A percentile compares a stretch with the other conserved stretches of the same genome.
Evolutionary conservation across 805 yeast species (phyloP).

Genomic region (Candida ipomoeae): DNA sequence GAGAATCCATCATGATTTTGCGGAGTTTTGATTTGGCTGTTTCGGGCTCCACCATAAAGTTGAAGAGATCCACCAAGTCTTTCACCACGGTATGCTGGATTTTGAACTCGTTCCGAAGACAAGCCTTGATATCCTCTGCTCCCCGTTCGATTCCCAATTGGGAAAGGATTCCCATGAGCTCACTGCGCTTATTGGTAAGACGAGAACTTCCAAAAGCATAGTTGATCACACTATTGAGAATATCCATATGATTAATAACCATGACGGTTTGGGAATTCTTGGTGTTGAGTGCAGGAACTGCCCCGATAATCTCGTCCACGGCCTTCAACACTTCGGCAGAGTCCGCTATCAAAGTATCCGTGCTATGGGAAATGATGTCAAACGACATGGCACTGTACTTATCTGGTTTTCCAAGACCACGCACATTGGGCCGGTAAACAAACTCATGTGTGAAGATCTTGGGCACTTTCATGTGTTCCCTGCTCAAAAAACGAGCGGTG

Average conservation of each 20-base stretch:
- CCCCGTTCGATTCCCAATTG: constrained; percentile 69
- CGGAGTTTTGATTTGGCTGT: constrained; percentile 59
- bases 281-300: constrained; percentile 62
- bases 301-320: constrained; percentile 63
- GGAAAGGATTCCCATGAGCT: constrained; percentile 68
- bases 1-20: constrained; percentile 72
- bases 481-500: constrained; percentile 77
- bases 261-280: constrained; percentile 50
- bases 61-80: constrained; percentile 70
- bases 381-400: constrained; percentile 81
- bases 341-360: constrained; percentile 15
- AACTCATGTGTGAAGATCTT: constrained; percentile 74
- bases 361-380: constrained; percentile 63
- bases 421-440: constrained; percentile 65
- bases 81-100: constrained; percentile 78
- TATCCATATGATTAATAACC: constrained; percentile 75
- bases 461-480: constrained; percentile 44
- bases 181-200: constrained; percentile 55
- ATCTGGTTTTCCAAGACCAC: constrained; percentile 64
- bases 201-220: constrained; percentile 72
- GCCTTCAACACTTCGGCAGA: constrained; percentile 90
- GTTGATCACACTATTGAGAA: constrained; percentile 57
- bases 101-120: constrained; percentile 51
- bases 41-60: constrained; percentile 67
- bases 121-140: constrained; percentile 50